phyloP scores from a whole-genome alignment of 345 rosid genomes.

The Melaleuca quinquenervia region DNA sequence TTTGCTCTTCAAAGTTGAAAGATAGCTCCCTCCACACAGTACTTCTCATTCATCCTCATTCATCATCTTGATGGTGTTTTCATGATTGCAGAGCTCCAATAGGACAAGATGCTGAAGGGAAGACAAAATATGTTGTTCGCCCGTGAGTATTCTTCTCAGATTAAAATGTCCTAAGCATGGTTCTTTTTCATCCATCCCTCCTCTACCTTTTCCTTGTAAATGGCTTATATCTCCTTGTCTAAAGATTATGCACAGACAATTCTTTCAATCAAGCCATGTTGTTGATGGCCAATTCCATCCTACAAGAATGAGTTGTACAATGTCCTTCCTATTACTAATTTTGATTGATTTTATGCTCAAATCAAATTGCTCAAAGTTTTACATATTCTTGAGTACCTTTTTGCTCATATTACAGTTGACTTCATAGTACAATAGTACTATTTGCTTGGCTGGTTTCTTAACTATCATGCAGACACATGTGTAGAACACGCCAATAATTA shows the following conservation, averaged over 20 bases:
- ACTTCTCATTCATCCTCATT: not conserved
- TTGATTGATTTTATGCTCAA: not conserved
- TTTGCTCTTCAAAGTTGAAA: not conserved
- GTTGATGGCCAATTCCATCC: not conserved
- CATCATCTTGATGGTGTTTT: not conserved
- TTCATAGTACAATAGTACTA: not conserved
- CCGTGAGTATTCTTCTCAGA: conserved; percentile 55
- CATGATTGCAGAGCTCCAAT: conserved; percentile 63
- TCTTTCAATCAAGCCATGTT: not conserved
- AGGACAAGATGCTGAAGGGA: conserved; percentile 74
- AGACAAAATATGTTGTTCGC: conserved; percentile 75
- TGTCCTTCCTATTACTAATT: not conserved
- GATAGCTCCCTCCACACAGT: not conserved
- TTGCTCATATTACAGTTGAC: not conserved
- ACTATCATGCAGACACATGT: not conserved
- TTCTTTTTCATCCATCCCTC: not conserved
- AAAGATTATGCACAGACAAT: not conserved
- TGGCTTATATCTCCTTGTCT: not conserved
- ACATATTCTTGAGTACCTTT: not conserved
- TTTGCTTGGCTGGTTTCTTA: not conserved
- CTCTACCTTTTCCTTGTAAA: not conserved
- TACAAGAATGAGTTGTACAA: not conserved
- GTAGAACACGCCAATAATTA: not conserved
- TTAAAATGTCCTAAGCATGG: not conserved
- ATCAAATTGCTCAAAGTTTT: not conserved